Evolutionary conservation across 805 yeast genomes (phyloP).

Genomic region (Starmera pachycereana): DNA sequence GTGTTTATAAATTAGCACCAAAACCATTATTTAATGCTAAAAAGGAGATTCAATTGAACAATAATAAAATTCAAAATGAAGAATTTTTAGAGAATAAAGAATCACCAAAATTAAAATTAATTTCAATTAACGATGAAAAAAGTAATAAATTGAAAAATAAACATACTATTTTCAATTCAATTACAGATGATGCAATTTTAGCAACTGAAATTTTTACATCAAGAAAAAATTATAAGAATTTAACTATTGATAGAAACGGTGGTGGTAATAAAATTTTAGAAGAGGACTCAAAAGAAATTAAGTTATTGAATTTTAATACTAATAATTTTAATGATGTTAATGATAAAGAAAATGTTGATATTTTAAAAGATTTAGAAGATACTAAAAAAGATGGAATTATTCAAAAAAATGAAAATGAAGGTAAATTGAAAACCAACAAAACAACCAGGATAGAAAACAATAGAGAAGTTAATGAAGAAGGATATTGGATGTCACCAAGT

Average conservation of each 20-base stretch:
- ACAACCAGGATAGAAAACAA: neutral
- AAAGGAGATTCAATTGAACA: neutral
- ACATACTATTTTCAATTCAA: constrained; percentile 27
- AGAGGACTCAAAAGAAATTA: constrained; percentile 1
- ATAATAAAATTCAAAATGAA: neutral
- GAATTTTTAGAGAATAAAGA: neutral
- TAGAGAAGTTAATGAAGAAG: constrained; percentile 39
- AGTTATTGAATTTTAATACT: neutral
- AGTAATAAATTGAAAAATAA: constrained; percentile 3
- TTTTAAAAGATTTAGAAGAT: neutral
- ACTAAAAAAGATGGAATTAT: neutral
- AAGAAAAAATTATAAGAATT: constrained; percentile 38
- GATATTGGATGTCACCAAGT: constrained; percentile 84
- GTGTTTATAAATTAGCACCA: constrained; percentile 58
- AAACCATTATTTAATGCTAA: constrained; percentile 37
- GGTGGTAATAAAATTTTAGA: neutral
- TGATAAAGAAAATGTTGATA: neutral
- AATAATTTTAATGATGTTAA: neutral
- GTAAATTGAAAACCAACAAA: neutral
- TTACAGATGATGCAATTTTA: constrained; percentile 58
- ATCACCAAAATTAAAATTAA: constrained; percentile 1
- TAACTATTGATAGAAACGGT: constrained; percentile 37
- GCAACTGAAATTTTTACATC: constrained; percentile 67
- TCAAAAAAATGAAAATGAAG: neutral
- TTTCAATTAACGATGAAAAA: constrained; percentile 1